Base-by-base conservation (phyloP, 2,329 filamentous ascomycete genomes). In the Akanthomyces dipterigenus region DNA sequence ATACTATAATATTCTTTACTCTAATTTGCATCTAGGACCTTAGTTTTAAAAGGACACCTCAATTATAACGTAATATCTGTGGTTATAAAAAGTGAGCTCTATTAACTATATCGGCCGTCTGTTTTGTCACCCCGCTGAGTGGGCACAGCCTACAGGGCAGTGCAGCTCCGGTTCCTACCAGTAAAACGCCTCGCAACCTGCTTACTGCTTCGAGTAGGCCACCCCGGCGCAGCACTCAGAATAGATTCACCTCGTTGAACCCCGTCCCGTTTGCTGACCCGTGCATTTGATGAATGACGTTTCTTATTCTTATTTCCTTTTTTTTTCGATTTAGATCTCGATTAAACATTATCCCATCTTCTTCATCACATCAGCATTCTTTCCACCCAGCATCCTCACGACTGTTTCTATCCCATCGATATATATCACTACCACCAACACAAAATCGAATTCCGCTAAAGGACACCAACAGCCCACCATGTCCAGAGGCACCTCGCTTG, bases 401-500 rank as follows among this genome's bases (percentile, higher is more conserved):
- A 48, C 46, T 26, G 20, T 48, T 11, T 34, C 7, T 26, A 12
- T 20, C 9, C 2, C n/a, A 40, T 18, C 14, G 5, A n/a, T 26
- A 42, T 40, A 31, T 38, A 20, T 14, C 54, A 56, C 20, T n/a
- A 46, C 20, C 20, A 34, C 6, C 20, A 4, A 31, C 6, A 38
- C 36, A 8, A 38, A 14, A n/a, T n/a, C 43, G 28, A 48, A 42
- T 38, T 31, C 55, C 36, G n/a, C 34, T 22, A 9, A 34, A 34
- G 2, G 11, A 34, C 54, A 56, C 8, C 31, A 12, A 22, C 26
- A 28, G 12, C 42, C 40, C 51, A 43, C 34, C 48, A 60, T 60
- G 57, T 18, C 46, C 3, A 12, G 57, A 34, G 48, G 57, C 57
- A 53, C 48, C 49, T 53, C 57, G 5, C 73, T 87, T 64, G 79